Base-by-base conservation (phyloP, 2,329 filamentous ascomycete species). In the Cylindrodendrum hubeiense region DNA sequence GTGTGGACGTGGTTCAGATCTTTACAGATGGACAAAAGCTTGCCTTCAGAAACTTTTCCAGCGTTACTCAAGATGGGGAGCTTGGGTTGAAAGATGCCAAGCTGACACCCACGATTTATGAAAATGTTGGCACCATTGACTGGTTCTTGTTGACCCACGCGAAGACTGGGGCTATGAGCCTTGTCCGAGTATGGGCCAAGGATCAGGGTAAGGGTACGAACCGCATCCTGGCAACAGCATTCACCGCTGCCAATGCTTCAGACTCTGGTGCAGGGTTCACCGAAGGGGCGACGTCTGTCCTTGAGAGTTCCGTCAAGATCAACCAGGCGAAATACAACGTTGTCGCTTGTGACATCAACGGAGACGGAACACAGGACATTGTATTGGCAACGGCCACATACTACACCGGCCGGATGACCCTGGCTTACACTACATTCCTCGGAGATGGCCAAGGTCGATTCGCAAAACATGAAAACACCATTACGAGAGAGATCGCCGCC, bases 281-380 rank as follows among this genome's bases (percentile, higher is more conserved):
- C 19, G 17, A 34, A 17, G 55, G 55, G 3, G 19, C 22, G 26
- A 50, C 41, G 17, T 51, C 26, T 41, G n/a, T 26, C 17, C 57
- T 60, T 22, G 33, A 39, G 33, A 26, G 19, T 9, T 39, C 47
- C 51, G 26, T 43, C 30, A 5, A 22, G 19, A n/a, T 12, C 33
- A 59, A 19, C 55, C 43, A 59, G 21, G 34, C 24, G 6, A 50
- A 50, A 21, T 50, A 26, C 10, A 19, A 30, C 13, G 47, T 51
- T 8, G 21, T 60, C 22, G 19, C 57, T 33, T 60, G 57, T 33
- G 57, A 60, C 24, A 53, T 60, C 13, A 60, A 60, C 26, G 46
- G 24, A 30, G 57, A 52, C 24, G 46, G 46, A 41, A 51, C 46
- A 28, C 47, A 60, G 21, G 46, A 60, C 33, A 52, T 60, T 30